Conservation (phyloP, 768 basidiomycete species). For the Leucogyrophana mollusca region DNA sequence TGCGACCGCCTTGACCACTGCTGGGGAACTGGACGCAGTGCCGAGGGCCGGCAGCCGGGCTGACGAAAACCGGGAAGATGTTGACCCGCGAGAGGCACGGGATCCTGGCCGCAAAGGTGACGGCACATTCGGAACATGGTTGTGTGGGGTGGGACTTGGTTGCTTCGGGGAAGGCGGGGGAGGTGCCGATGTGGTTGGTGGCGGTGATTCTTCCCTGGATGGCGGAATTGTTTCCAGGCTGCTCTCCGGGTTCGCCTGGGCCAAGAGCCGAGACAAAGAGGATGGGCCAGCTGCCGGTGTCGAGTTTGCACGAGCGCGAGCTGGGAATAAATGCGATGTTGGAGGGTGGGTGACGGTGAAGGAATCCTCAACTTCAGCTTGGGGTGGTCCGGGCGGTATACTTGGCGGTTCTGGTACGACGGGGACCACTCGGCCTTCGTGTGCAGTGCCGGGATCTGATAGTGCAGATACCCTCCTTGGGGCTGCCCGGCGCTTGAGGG, state of each 20-base stretch:
- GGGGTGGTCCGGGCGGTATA: constrained; percentile 57
- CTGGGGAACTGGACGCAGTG: constrained; percentile 38
- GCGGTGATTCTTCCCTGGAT: constrained; percentile 26
- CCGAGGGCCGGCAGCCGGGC: constrained; percentile 62
- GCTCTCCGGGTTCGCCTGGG: constrained; percentile 61
- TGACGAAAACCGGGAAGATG: constrained; percentile 66
- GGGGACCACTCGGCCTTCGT: constrained; percentile 28
- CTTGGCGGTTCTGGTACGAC: constrained; percentile 30
- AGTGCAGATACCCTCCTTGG: constrained; percentile 47
- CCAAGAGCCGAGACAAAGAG: constrained; percentile 74
- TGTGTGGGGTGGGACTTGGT: constrained; percentile 34
- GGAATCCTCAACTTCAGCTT: constrained; percentile 71
- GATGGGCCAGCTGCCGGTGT: constrained; percentile 73
- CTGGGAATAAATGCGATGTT: constrained; percentile 67
- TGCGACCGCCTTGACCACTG: constrained; percentile 55
- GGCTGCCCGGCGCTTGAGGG: constrained; percentile 57
- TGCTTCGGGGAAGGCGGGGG: constrained; percentile 37
- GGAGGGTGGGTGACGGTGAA: constrained; percentile 64
- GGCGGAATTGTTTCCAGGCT: constrained; percentile 25
- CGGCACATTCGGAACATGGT: constrained; percentile 33
- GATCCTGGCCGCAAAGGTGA: constrained; percentile 74
- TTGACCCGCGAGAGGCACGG: constrained; percentile 66
- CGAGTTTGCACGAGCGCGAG: constrained; percentile 62
- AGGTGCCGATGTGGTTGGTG: constrained; percentile 32
- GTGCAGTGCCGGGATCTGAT: constrained; percentile 37